Percentiles rank a stretch among this genome's conserved stretches.
These are phyloP conservation scores for Pythium guiyangense DNA, from an alignment of 352 stramenopile species.

Conservation along the genomic window DNA sequence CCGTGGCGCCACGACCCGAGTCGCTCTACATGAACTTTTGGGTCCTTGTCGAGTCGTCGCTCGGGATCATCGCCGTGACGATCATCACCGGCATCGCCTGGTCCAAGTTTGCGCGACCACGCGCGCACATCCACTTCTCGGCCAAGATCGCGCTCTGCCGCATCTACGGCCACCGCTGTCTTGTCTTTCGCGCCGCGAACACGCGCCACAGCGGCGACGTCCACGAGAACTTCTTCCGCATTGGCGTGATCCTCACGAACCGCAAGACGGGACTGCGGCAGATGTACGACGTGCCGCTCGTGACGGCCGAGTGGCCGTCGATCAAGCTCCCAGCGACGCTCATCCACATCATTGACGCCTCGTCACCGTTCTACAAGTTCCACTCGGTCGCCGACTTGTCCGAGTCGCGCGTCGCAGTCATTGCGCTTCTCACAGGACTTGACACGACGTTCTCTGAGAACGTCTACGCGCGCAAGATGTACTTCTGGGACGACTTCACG, in stretches of 20 bases:
- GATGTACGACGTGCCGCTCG: constrained; percentile 79
- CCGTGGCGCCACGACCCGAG: constrained; percentile 40
- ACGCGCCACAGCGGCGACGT: constrained; percentile 76
- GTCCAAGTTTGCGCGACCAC: constrained; percentile 79
- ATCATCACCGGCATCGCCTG: constrained; percentile 85
- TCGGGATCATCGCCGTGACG: constrained; percentile 73
- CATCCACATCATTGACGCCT: constrained; percentile 79
- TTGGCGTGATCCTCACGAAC: constrained; percentile 81
- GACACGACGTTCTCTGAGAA: constrained; percentile 85
- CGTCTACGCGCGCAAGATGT: constrained; percentile 85
- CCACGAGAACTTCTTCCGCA: constrained; percentile 79
- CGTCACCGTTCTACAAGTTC: constrained; percentile 79
- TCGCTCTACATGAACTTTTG: constrained; percentile 74
- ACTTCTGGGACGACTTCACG: constrained; percentile 87
- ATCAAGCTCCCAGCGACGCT: constrained; percentile 80
- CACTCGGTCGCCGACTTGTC: constrained; percentile 65
- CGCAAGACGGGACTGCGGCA: constrained; percentile 73
- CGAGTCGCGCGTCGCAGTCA: constrained; percentile 66
- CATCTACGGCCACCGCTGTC: constrained; percentile 71
- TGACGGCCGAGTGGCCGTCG: constrained; percentile 74
- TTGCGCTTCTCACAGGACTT: constrained; percentile 70
- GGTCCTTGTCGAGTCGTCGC: constrained; percentile 71
- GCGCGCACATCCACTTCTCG: constrained; percentile 83
- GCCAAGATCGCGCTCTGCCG: constrained; percentile 55
- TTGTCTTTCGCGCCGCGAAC: constrained; percentile 82